Evolutionary conservation across 2,329 filamentous ascomycete species (phyloP).

Genomic region (Penicillium sp.): DNA sequence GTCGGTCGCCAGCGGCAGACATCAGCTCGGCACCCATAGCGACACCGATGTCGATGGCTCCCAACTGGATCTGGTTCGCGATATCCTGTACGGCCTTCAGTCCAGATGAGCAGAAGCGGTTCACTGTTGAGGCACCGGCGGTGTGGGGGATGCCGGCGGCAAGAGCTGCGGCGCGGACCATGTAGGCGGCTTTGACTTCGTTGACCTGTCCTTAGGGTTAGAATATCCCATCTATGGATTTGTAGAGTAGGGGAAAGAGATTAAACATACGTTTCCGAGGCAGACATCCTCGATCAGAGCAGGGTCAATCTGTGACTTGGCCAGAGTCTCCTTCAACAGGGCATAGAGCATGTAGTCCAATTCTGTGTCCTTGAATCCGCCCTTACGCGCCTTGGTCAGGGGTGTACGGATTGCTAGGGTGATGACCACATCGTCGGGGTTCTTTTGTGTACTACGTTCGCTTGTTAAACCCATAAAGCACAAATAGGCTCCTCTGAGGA

Average conservation of each 20-base stretch:
- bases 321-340: slow-evolving; percentile 72
- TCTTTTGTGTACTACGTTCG: slow-evolving; percentile 76
- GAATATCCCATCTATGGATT: neutral
- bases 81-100: slow-evolving; percentile 95
- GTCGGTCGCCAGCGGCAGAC: slow-evolving; percentile 69
- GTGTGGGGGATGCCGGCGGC: slow-evolving; percentile 94
- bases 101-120: slow-evolving; percentile 96
- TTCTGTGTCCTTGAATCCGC: slow-evolving; percentile 89
- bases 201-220: slow-evolving; percentile 57
- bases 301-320: slow-evolving; percentile 75
- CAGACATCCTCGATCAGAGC: slow-evolving; percentile 84
- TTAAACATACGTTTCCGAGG: slow-evolving; percentile 74
- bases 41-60: slow-evolving; percentile 82
- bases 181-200: slow-evolving; percentile 84
- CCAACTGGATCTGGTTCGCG: slow-evolving; percentile 76
- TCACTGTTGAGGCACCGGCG: slow-evolving; percentile 74
- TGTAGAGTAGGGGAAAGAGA: neutral
- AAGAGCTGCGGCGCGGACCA: slow-evolving; percentile 81
- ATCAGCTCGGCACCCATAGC: slow-evolving; percentile 89
- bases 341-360: slow-evolving; percentile 85
- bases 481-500: slow-evolving; percentile 10
- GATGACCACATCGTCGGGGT: slow-evolving; percentile 94
- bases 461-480: slow-evolving; percentile 16
- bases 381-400: slow-evolving; percentile 83
- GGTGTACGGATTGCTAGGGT: slow-evolving; percentile 89